A percentile compares a stretch with the other conserved stretches of the same genome.
Conservation (phyloP, 345 rosid genomes). For the Bruguiera gymnorhiza region DNA sequence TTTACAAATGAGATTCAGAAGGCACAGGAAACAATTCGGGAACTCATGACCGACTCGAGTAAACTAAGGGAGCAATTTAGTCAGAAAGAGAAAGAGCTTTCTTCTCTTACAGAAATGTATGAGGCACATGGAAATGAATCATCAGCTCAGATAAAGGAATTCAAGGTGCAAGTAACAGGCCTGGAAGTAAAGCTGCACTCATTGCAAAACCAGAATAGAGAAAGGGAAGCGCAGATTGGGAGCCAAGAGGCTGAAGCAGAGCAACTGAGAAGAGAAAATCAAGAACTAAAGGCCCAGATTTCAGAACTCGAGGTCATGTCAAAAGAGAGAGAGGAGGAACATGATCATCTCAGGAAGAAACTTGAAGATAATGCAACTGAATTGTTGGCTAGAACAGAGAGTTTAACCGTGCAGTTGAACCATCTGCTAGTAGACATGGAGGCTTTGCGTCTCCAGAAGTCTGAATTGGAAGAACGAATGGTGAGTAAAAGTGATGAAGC, state of each 20-base stretch:
- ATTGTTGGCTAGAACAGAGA: conserved; percentile 36
- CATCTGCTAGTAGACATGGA: conserved; percentile 48
- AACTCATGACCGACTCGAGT: conserved; percentile 39
- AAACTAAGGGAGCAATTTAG: conserved; percentile 41
- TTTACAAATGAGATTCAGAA: conserved; percentile 49
- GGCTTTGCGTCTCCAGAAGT: conserved; percentile 32
- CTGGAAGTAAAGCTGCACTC: conserved; percentile 54
- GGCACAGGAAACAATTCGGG: conserved; percentile 40
- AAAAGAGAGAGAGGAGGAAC: background rate
- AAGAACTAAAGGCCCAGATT: conserved; percentile 31
- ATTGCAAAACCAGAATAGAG: conserved; percentile 32
- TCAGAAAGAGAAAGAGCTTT: conserved; percentile 56
- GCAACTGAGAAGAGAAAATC: conserved; percentile 45
- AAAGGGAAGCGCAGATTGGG: conserved; percentile 46
- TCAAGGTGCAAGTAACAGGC: conserved; percentile 38
- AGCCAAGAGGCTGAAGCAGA: conserved; percentile 42
- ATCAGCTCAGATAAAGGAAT: conserved; percentile 39
- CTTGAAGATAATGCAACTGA: conserved; percentile 47
- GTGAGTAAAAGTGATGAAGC: background rate
- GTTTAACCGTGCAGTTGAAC: conserved; percentile 32
- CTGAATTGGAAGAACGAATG: conserved; percentile 11
- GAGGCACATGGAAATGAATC: conserved; percentile 48
- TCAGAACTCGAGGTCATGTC: background rate
- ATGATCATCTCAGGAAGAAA: conserved; percentile 1
- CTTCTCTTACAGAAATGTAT: conserved; percentile 44